Evolutionary conservation across 495 filamentous ascomycete genomes (phyloP).

Genomic region (Friedmanniomyces simplex): DNA sequence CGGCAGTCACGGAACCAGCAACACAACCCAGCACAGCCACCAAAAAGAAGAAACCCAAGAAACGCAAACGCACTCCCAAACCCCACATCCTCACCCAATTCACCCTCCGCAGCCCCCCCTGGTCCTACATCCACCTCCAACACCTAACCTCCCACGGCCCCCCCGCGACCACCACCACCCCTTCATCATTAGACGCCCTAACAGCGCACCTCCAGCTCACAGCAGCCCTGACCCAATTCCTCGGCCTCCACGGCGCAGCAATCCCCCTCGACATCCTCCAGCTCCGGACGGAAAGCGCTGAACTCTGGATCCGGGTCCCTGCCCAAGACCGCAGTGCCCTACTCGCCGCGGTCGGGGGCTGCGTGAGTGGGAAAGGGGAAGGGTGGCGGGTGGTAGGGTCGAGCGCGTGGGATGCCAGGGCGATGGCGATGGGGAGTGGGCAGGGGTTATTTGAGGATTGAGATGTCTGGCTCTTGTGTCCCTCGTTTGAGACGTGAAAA

Average conservation of each 20-base stretch:
- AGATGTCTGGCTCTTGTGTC: no score
- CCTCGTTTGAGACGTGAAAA: background rate
- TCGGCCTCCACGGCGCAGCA: conserved; percentile 64
- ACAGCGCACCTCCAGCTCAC: conserved; percentile 65
- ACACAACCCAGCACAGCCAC: background rate
- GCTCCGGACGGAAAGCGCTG: conserved; percentile 45
- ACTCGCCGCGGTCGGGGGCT: conserved; percentile 56
- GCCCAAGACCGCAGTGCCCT: conserved; percentile 55
- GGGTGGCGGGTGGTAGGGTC: conserved; percentile 50
- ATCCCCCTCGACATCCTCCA: conserved; percentile 76
- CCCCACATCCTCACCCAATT: conserved; percentile 17
- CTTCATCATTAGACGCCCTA: conserved; percentile 58
- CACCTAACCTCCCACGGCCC: conserved; percentile 17
- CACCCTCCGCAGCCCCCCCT: conserved; percentile 25
- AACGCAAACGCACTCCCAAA: conserved; percentile 20
- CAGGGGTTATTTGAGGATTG: conserved; percentile 34
- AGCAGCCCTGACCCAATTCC: conserved; percentile 64
- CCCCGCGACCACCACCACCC: conserved; percentile 29
- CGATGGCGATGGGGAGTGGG: conserved; percentile 37
- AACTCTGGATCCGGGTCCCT: conserved; percentile 68
- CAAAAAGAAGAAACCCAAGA: conserved; percentile 12
- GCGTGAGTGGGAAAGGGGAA: conserved; percentile 37
- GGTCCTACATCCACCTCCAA: conserved; percentile 29
- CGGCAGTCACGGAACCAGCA: background rate
- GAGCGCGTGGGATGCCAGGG: conserved; percentile 44